These are phyloP conservation scores for Penicillium bialowiezense DNA, from an alignment of 495 filamentous ascomycete genomes.

Conservation along the genomic window DNA sequence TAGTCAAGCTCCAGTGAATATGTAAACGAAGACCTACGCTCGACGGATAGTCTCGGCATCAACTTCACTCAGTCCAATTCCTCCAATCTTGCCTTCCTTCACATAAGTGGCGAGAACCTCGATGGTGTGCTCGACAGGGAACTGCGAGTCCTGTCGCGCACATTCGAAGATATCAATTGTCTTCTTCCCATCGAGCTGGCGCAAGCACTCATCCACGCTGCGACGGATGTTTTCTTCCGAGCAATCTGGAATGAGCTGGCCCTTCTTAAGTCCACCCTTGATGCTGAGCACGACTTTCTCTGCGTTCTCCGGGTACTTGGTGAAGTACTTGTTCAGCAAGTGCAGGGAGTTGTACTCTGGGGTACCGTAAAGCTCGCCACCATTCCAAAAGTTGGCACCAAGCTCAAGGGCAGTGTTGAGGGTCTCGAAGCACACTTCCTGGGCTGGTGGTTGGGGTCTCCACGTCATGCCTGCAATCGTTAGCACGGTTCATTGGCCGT, in stretches of 20 bases:
- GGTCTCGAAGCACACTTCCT: constrained; percentile 64
- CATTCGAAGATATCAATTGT: constrained; percentile 79
- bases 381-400: constrained; percentile 78
- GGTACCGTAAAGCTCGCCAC: constrained; percentile 75
- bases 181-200: constrained; percentile 66
- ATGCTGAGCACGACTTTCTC: constrained; percentile 58
- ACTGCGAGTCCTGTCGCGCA: constrained; percentile 66
- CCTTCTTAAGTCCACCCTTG: constrained; percentile 50
- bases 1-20: constrained; percentile 7
- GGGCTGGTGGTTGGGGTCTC: constrained; percentile 54
- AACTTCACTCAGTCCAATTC: constrained; percentile 75
- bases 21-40: constrained; percentile 42
- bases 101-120: constrained; percentile 58
- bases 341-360: constrained; percentile 63
- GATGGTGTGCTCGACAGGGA: constrained; percentile 58
- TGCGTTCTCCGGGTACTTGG: constrained; percentile 57
- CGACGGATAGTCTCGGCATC: constrained; percentile 69
- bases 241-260: constrained; percentile 47
- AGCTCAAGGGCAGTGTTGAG: constrained; percentile 63
- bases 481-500: not conserved
- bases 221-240: constrained; percentile 60
- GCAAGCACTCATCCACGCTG: constrained; percentile 62
- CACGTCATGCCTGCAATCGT: constrained; percentile 64
- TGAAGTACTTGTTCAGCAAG: constrained; percentile 59
- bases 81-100: constrained; percentile 72